Evolutionary conservation across 176 grass and related monocot genomes (phyloP).

Genomic region (Lolium perenne): DNA sequence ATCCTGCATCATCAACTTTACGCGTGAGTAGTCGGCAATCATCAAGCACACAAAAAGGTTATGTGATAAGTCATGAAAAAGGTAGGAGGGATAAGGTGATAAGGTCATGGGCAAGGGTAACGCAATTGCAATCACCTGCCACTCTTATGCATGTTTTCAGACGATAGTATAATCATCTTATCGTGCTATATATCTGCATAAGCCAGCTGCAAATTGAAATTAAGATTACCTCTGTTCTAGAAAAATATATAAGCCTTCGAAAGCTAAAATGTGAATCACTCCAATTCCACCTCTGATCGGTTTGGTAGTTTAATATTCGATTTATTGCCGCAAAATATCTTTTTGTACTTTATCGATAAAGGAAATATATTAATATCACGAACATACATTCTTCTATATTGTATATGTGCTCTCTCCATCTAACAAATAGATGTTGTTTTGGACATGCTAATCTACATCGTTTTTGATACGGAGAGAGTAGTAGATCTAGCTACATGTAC

Average conservation of each 20-base stretch:
- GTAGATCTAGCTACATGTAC: background rate
- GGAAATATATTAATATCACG: no score
- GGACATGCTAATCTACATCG: no score
- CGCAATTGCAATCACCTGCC: conserved; percentile 24
- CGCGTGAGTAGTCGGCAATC: background rate
- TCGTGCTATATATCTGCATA: background rate
- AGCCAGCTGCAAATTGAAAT: background rate
- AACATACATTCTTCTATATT: no score
- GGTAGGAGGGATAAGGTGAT: conserved; percentile 18
- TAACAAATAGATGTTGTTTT: no score
- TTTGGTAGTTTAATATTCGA: no score
- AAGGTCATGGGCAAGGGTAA: conserved; percentile 38
- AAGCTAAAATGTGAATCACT: background rate
- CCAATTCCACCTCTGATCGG: background rate
- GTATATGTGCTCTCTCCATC: no score
- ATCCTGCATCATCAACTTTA: background rate
- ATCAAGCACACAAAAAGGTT: background rate
- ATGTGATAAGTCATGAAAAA: conserved; percentile 51
- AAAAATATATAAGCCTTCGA: no score
- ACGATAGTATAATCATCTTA: background rate
- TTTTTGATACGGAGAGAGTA: no score
- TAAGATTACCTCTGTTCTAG: no score
- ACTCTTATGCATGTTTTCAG: conserved; percentile 25
- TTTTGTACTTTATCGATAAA: no score
- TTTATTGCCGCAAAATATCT: no score